Conservation (phyloP, 2,329 filamentous ascomycete genomes). For the Pestalotiopsis sp. region DNA sequence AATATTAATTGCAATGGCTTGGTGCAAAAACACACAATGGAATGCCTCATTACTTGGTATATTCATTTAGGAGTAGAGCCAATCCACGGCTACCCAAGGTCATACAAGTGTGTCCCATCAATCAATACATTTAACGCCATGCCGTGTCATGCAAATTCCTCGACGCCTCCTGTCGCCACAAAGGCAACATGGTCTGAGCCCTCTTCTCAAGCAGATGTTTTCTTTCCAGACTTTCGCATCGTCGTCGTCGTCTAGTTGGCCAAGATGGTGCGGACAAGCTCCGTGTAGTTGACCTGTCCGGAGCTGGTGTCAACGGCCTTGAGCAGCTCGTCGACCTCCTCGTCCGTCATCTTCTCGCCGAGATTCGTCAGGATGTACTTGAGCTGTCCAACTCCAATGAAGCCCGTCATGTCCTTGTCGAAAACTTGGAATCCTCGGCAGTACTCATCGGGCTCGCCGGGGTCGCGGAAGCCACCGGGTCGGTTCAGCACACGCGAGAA, state of each 20-base stretch:
- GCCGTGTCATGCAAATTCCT: constrained; percentile 17
- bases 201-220: neutral
- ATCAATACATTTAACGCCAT: constrained; percentile 18
- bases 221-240: neutral
- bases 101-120: constrained; percentile 17
- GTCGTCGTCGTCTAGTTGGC: constrained; percentile 63
- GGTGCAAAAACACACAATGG: neutral
- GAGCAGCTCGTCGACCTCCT: constrained; percentile 97
- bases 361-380: constrained; percentile 98
- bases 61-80: constrained; percentile 14
- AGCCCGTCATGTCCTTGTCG: constrained; percentile 98
- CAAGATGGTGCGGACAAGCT: constrained; percentile 84
- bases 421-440: constrained; percentile 99
- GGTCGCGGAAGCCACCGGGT: constrained; percentile 96
- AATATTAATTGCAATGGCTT: neutral
- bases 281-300: constrained; percentile 96
- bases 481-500: constrained; percentile 97
- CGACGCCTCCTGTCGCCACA: constrained; percentile 3
- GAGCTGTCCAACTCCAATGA: constrained; percentile 95
- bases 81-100: constrained; percentile 14
- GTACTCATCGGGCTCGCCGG: constrained; percentile 97
- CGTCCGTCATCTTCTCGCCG: constrained; percentile 99
- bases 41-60: constrained; percentile 9
- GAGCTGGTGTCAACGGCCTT: constrained; percentile 97
- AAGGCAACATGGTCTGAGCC: neutral